Evolutionary conservation across 208 protist genomes (phyloP).

Genomic region (Willaertia magna): DNA sequence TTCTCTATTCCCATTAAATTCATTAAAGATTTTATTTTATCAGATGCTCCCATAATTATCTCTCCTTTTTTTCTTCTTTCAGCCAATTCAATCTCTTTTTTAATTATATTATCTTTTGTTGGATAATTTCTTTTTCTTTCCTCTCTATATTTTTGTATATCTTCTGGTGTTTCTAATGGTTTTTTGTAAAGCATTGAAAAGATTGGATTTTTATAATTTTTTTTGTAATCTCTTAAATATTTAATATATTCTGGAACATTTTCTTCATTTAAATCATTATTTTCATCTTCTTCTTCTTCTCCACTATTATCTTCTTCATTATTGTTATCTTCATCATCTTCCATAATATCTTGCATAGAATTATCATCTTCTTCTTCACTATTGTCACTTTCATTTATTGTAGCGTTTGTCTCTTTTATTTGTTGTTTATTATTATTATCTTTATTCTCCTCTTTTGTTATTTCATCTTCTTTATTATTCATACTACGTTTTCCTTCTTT

Average conservation of each 20-base stretch:
- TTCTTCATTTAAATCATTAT: background rate
- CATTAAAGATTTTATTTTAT: background rate
- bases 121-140: background rate
- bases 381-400: background rate
- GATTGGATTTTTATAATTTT: slow-evolving; percentile 11
- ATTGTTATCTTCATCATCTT: background rate
- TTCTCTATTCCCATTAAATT: slow-evolving; percentile 3
- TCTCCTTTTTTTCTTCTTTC: slow-evolving; percentile 1
- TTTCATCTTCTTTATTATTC: background rate
- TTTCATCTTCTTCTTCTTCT: background rate
- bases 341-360: too few relatives aligned
- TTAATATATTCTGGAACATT: background rate
- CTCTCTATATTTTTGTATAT: background rate
- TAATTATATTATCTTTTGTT: background rate
- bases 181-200: slow-evolving; percentile 8
- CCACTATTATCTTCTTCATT: background rate
- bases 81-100: background rate
- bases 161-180: slow-evolving; percentile 2
- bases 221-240: background rate
- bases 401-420: background rate
- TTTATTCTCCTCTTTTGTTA: background rate
- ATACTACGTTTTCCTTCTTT: background rate
- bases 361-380: too few relatives aligned
- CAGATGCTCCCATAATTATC: background rate
- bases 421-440: background rate